Conservation (phyloP, 495 filamentous ascomycete genomes). For the Lasiosphaeria ovina region DNA sequence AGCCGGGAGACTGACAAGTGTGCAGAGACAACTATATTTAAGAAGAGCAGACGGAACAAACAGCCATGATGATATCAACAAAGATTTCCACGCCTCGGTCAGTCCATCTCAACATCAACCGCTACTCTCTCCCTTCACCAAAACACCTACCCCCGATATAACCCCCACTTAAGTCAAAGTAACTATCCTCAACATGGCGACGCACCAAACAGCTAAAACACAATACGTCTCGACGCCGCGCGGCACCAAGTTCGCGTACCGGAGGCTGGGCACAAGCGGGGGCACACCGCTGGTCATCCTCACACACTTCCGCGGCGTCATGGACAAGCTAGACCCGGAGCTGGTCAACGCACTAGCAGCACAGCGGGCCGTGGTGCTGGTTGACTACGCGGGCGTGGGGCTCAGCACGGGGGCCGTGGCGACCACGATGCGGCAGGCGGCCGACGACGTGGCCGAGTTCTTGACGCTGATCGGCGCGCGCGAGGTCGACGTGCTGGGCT, state of each 20-base stretch:
- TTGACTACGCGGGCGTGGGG: slow-evolving; percentile 36
- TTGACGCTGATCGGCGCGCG: slow-evolving; percentile 26
- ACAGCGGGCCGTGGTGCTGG: slow-evolving; percentile 23
- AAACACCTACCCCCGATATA: background rate
- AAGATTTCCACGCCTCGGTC: no score
- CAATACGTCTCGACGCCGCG: slow-evolving; percentile 22
- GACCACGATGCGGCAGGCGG: slow-evolving; percentile 10
- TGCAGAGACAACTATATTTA: no score
- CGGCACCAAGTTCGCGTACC: slow-evolving; percentile 36
- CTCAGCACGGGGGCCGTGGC: slow-evolving; percentile 21
- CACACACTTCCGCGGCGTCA: slow-evolving; percentile 26
- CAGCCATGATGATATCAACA: no score
- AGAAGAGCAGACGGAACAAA: no score
- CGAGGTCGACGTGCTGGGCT: slow-evolving; percentile 34
- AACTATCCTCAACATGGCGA: slow-evolving; percentile 23
- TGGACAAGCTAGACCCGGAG: slow-evolving; percentile 31
- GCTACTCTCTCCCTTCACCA: no score
- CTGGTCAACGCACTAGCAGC: slow-evolving; percentile 29
- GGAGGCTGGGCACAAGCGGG: slow-evolving; percentile 28
- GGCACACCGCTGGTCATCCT: slow-evolving; percentile 28
- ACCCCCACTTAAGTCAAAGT: background rate
- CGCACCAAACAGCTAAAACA: slow-evolving; percentile 35
- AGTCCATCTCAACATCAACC: no score
- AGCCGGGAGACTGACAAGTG: no score
- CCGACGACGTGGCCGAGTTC: slow-evolving; percentile 31